These are phyloP conservation scores for Pichia paraexigua DNA, from an alignment of 805 yeast species.

Conservation along the genomic window DNA sequence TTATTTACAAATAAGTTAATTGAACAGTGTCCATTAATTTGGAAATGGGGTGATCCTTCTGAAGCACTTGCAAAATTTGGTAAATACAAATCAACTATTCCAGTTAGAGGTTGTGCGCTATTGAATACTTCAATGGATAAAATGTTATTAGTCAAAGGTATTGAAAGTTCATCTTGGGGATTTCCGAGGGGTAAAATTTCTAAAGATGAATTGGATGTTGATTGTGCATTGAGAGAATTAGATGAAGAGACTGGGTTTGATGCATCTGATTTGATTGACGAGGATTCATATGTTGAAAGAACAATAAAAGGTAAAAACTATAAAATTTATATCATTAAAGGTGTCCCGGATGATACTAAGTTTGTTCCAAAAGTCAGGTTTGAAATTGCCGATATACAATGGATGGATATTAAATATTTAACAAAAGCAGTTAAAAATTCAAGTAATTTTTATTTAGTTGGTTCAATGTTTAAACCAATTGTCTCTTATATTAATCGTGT, in stretches of 20 bases:
- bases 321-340: constrained; percentile 68
- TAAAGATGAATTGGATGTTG: constrained; percentile 80
- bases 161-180: constrained; percentile 77
- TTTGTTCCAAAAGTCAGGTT: constrained; percentile 80
- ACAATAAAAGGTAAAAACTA: constrained; percentile 78
- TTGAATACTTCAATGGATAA: constrained; percentile 64
- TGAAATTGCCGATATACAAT: constrained; percentile 77
- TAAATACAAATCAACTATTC: constrained; percentile 79
- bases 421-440: constrained; percentile 28
- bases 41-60: constrained; percentile 81
- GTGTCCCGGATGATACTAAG: constrained; percentile 66
- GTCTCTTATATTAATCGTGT: constrained; percentile 47
- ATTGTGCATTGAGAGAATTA: constrained; percentile 88
- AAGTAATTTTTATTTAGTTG: constrained; percentile 36
- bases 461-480: constrained; percentile 43
- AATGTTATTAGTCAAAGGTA: constrained; percentile 74
- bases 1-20: constrained; percentile 61
- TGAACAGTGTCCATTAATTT: constrained; percentile 63
- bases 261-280: constrained; percentile 56
- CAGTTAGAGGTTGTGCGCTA: constrained; percentile 93
- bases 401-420: constrained; percentile 55
- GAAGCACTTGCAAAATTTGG: constrained; percentile 75
- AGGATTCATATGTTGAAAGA: constrained; percentile 71
- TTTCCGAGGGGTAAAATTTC: constrained; percentile 97
- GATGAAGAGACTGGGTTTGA: constrained; percentile 93